Conservation (phyloP, 2,329 filamentous ascomycete species). For the Talaromyces sp. region DNA sequence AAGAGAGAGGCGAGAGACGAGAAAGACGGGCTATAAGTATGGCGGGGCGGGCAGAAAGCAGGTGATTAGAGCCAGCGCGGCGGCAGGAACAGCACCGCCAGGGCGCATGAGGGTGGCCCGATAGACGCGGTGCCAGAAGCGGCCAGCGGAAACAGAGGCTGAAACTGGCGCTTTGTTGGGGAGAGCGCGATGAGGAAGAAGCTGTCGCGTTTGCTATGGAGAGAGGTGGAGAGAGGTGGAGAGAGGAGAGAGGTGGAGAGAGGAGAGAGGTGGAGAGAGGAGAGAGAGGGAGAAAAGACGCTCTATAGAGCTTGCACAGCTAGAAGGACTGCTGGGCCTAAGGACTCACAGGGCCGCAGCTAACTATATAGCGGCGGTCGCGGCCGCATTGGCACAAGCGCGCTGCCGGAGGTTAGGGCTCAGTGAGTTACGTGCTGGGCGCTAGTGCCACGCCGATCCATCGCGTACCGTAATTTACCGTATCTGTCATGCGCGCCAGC, state of each 20-base stretch:
- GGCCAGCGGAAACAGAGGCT: background rate
- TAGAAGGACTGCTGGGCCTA: no score
- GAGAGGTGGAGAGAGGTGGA: background rate
- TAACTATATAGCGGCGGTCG: background rate
- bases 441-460: no score
- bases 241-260: slow-evolving; percentile 3
- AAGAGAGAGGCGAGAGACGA: background rate
- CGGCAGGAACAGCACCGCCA: background rate
- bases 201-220: no score
- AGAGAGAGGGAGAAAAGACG: slow-evolving; percentile 10
- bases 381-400: background rate
- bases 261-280: slow-evolving; percentile 4
- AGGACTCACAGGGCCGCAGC: no score
- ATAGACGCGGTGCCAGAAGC: background rate
- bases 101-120: background rate
- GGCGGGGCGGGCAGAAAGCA: background rate
- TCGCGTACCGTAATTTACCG: no score
- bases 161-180: background rate
- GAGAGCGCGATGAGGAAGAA: background rate
- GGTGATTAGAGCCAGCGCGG: background rate
- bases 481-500: no score
- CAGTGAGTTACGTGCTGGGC: background rate
- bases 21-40: background rate
- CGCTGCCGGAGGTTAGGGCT: background rate
- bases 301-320: slow-evolving; percentile 5